A percentile compares a stretch with the other conserved stretches of the same genome.
Conservation (phyloP, 805 yeast species). For the Saitoella complicata region DNA sequence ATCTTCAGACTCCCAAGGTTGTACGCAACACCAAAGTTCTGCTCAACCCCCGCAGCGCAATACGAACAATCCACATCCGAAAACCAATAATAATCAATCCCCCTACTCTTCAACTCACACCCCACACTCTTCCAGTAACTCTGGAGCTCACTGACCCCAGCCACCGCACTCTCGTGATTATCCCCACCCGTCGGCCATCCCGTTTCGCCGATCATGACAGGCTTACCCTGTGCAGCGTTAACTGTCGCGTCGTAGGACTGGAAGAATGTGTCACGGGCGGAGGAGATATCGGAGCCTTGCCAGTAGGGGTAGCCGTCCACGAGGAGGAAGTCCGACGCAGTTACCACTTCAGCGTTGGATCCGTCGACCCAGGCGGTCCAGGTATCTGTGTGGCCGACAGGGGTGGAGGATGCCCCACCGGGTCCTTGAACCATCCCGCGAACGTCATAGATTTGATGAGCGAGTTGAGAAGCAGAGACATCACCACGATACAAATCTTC, state of each 20-base stretch:
- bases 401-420: conserved; percentile 33
- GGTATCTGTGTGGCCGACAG: conserved; percentile 86
- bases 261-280: conserved; percentile 80
- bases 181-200: conserved; percentile 95
- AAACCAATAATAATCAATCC: conserved; percentile 77
- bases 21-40: too few species aligned
- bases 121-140: conserved; percentile 74
- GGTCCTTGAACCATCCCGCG: conserved; percentile 44
- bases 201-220: conserved; percentile 56
- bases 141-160: conserved; percentile 45
- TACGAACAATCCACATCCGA: too few species aligned
- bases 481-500: conserved; percentile 91
- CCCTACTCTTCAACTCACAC: conserved; percentile 93
- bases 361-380: conserved; percentile 88
- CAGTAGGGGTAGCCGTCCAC: conserved; percentile 97
- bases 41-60: too few species aligned
- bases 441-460: conserved; percentile 46
- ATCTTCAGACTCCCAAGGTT: too few species aligned
- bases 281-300: conserved; percentile 84
- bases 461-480: conserved; percentile 57
- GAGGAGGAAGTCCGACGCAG: conserved; percentile 69
- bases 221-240: too few species aligned
- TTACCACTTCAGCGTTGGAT: conserved; percentile 48
- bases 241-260: conserved; percentile 24
- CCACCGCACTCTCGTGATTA: conserved; percentile 64